These are phyloP conservation scores for Stenocarpella maydis DNA, from an alignment of 2,329 filamentous ascomycete species.

Conservation along the genomic window DNA sequence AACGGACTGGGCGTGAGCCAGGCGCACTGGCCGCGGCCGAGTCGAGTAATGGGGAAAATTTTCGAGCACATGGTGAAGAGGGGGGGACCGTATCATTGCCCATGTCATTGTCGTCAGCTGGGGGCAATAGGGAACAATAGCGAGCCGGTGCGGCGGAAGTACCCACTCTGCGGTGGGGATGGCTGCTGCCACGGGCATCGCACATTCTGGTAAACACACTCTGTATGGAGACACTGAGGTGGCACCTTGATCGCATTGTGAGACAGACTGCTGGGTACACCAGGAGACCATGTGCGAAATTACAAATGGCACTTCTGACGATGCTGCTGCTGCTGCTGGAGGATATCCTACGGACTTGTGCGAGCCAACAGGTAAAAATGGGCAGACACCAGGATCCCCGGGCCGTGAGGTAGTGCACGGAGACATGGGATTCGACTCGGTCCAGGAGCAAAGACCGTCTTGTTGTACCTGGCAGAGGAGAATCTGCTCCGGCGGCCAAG, in stretches of 20 bases:
- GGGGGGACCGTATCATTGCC: constrained; percentile 2
- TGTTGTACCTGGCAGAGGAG: neutral
- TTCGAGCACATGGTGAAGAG: constrained; percentile 14
- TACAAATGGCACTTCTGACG: no score
- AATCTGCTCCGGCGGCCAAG: constrained; percentile 6
- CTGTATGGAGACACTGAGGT: constrained; percentile 12
- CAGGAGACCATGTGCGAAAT: no score
- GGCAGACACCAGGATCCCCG: neutral
- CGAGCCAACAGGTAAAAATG: neutral
- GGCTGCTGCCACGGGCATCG: constrained; percentile 19
- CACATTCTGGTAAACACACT: constrained; percentile 25
- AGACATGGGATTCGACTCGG: no score
- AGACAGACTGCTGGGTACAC: no score
- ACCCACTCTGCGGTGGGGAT: constrained; percentile 15
- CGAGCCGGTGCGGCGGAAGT: constrained; percentile 14
- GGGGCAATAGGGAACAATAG: neutral
- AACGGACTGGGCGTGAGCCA: neutral
- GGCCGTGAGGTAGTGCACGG: no score
- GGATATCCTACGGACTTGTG: neutral
- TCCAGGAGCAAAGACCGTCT: neutral
- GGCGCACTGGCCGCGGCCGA: neutral
- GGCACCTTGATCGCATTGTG: constrained; percentile 19
- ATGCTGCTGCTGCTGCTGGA: neutral
- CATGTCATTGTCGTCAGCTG: neutral
- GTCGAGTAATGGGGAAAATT: constrained; percentile 1